A percentile compares a stretch with the other conserved stretches of the same genome.
Conservation (phyloP, 2,329 filamentous ascomycete species). For the Neofusicoccum kwambonambiense region DNA sequence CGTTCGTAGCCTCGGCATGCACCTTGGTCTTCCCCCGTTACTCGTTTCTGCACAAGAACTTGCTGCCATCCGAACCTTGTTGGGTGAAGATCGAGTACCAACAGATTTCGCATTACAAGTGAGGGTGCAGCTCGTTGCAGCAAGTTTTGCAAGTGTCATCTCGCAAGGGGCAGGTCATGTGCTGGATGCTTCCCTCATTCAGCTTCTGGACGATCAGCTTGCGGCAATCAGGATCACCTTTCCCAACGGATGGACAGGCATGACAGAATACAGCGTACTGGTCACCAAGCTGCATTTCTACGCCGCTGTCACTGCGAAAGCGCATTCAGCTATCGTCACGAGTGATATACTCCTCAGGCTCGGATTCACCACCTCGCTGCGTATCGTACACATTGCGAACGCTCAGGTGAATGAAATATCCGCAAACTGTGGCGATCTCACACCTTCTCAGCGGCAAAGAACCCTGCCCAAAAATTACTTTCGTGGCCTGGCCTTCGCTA, state of each 20-base stretch:
- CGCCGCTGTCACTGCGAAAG: no score
- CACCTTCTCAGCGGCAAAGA: constrained; percentile 24
- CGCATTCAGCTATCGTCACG: no score
- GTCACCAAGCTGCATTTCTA: no score
- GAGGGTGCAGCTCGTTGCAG: constrained; percentile 26
- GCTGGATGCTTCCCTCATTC: constrained; percentile 25
- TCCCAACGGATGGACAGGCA: constrained; percentile 22
- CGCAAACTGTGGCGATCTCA: constrained; percentile 23
- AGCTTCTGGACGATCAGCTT: constrained; percentile 26
- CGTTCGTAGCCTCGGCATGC: no score
- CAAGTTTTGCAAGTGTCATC: constrained; percentile 24
- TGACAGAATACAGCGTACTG: constrained; percentile 17
- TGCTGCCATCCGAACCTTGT: neutral
- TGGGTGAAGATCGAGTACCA: constrained; percentile 20
- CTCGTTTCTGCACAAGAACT: no score
- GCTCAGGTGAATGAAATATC: no score
- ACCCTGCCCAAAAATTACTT: constrained; percentile 26
- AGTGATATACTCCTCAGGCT: no score
- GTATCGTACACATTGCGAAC: no score
- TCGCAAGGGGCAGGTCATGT: constrained; percentile 22
- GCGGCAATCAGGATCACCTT: constrained; percentile 22
- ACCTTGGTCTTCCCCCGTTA: no score
- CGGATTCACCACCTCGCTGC: no score
- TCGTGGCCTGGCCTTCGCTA: constrained; percentile 23
- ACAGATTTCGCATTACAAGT: constrained; percentile 26